These are phyloP conservation scores for Podospora sp. DNA, from an alignment of 495 filamentous ascomycete species.

Conservation along the genomic window DNA sequence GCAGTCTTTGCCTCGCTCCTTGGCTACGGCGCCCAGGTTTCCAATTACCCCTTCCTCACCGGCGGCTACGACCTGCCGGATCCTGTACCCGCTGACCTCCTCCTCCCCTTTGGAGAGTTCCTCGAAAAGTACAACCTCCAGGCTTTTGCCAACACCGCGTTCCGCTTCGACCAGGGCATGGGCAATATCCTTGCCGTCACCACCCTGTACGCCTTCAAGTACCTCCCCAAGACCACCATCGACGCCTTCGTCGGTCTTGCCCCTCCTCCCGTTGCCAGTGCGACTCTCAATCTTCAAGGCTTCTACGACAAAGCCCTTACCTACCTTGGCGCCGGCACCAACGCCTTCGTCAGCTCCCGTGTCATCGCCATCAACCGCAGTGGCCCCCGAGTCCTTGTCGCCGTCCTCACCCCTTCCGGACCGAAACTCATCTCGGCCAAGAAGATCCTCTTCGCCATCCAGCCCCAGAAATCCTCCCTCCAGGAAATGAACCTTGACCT, in stretches of 20 bases:
- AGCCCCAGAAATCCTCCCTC: constrained; percentile 2
- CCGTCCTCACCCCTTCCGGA: background rate
- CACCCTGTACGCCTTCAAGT: constrained; percentile 1
- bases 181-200: background rate
- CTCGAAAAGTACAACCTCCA: background rate
- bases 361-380: background rate
- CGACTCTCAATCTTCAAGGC: background rate
- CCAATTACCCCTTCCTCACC: background rate
- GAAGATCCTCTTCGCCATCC: constrained; percentile 6
- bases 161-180: background rate
- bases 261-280: background rate
- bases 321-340: background rate
- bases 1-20: background rate
- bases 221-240: constrained; percentile 3
- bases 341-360: background rate
- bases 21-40: background rate
- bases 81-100: constrained; percentile 8
- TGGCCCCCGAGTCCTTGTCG: background rate
- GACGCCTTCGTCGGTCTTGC: background rate
- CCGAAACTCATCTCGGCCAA: constrained; percentile 12
- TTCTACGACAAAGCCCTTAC: constrained; percentile 6
- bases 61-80: constrained; percentile 4
- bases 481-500: background rate
- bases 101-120: constrained; percentile 13
- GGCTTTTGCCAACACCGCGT: constrained; percentile 2